Conservation (phyloP, 805 yeast genomes). For the Priceomyces carsonii region DNA sequence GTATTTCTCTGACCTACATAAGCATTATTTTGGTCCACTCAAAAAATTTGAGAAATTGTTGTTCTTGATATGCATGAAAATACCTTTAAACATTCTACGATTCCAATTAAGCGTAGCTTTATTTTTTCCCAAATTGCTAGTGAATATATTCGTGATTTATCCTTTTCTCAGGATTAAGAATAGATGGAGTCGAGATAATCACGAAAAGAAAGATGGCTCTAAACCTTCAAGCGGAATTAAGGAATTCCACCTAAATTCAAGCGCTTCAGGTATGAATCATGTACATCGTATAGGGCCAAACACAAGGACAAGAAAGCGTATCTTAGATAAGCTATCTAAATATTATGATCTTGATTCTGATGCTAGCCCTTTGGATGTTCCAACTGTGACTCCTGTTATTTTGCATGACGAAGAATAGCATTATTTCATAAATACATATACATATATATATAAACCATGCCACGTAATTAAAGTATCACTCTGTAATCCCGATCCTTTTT, state of each 20-base stretch:
- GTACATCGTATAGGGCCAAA: too few relatives aligned
- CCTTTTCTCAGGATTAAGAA: constrained; percentile 11
- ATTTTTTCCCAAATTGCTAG: constrained; percentile 21
- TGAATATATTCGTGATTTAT: constrained; percentile 16
- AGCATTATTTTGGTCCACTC: constrained; percentile 12
- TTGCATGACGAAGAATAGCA: neutral
- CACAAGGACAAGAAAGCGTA: constrained; percentile 7
- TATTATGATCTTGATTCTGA: constrained; percentile 6
- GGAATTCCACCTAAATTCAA: constrained; percentile 11
- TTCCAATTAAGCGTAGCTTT: constrained; percentile 14
- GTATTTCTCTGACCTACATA: constrained; percentile 4
- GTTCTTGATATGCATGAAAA: constrained; percentile 9
- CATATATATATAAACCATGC: too few relatives aligned
- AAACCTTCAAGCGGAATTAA: constrained; percentile 11
- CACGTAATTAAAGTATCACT: too few relatives aligned
- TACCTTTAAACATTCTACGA: constrained; percentile 18
- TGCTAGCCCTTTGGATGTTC: neutral
- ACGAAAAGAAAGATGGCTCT: neutral
- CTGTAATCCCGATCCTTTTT: too few relatives aligned
- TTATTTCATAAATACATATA: too few relatives aligned
- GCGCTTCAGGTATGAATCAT: constrained; percentile 15
- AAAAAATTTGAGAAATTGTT: constrained; percentile 7
- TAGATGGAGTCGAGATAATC: neutral
- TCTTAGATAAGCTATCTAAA: constrained; percentile 9
- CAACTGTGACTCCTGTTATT: neutral